Conservation (phyloP, 805 yeast genomes). For the Wickerhamiella kurtzmanii region DNA sequence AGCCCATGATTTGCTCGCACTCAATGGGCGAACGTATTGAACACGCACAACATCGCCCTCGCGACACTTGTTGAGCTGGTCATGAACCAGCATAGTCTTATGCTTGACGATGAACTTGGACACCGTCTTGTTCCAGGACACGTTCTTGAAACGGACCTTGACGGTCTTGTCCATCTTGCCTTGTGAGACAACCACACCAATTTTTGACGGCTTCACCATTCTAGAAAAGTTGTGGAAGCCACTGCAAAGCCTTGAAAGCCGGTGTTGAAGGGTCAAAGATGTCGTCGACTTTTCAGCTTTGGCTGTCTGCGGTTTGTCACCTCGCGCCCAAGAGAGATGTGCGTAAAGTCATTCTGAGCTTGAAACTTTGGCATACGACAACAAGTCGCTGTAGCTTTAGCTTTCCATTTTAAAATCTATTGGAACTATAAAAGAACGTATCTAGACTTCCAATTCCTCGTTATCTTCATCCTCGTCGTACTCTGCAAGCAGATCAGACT, state of each 20-base stretch:
- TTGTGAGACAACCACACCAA: constrained; percentile 88
- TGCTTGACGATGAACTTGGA: constrained; percentile 51
- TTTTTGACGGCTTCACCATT: constrained; percentile 82
- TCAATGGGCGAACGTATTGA: constrained; percentile 67
- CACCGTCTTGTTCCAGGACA: constrained; percentile 46
- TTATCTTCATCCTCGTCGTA: constrained; percentile 21
- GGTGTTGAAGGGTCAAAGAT: too few relatives aligned
- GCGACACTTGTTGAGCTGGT: constrained; percentile 78
- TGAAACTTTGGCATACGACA: too few relatives aligned
- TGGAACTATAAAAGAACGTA: background rate
- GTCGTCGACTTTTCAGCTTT: too few relatives aligned
- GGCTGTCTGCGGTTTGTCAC: too few relatives aligned
- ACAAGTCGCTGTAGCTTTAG: too few relatives aligned
- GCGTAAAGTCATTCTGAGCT: too few relatives aligned
- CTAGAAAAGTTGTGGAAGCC: background rate
- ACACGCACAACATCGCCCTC: constrained; percentile 94
- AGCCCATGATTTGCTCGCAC: constrained; percentile 73
- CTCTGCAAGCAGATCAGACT: constrained; percentile 18
- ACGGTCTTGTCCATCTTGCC: constrained; percentile 95
- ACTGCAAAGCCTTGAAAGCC: too few relatives aligned
- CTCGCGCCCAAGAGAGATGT: too few relatives aligned
- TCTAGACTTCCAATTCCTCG: constrained; percentile 14
- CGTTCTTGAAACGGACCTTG: constrained; percentile 75
- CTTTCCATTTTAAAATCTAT: too few relatives aligned
- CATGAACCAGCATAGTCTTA: constrained; percentile 83